These are phyloP conservation scores for Penicillium hesseltinei DNA, from an alignment of 2,329 filamentous ascomycete genomes.

Conservation along the genomic window DNA sequence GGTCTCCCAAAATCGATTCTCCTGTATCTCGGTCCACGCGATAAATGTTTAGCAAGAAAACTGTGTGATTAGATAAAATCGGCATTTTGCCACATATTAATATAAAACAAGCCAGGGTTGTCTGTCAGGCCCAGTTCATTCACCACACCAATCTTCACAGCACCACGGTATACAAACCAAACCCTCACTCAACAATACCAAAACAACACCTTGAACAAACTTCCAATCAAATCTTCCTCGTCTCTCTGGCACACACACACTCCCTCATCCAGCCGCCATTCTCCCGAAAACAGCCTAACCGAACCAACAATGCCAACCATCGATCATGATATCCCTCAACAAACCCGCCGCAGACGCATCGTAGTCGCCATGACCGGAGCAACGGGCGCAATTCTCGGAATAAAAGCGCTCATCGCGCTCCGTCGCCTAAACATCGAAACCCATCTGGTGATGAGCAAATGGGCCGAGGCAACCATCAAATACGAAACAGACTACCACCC, in stretches of 20 bases:
- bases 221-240: background rate
- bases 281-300: background rate
- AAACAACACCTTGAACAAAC: background rate
- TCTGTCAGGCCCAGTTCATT: background rate
- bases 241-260: background rate
- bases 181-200: background rate
- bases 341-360: conserved; percentile 29
- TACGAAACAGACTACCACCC: conserved; percentile 47
- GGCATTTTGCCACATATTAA: background rate
- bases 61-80: background rate
- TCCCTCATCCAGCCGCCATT: background rate
- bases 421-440: conserved; percentile 48
- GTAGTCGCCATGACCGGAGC: conserved; percentile 53
- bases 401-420: conserved; percentile 44
- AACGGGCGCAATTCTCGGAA: conserved; percentile 47
- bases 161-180: background rate
- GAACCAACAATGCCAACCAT: background rate
- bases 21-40: background rate
- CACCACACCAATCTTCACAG: background rate
- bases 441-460: conserved; percentile 50
- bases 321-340: background rate
- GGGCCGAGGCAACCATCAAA: conserved; percentile 50
- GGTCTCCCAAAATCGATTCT: background rate
- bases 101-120: background rate
- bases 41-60: background rate